Conservation (phyloP, 148 eudicot genomes). For the Persicaria tinctoria region DNA sequence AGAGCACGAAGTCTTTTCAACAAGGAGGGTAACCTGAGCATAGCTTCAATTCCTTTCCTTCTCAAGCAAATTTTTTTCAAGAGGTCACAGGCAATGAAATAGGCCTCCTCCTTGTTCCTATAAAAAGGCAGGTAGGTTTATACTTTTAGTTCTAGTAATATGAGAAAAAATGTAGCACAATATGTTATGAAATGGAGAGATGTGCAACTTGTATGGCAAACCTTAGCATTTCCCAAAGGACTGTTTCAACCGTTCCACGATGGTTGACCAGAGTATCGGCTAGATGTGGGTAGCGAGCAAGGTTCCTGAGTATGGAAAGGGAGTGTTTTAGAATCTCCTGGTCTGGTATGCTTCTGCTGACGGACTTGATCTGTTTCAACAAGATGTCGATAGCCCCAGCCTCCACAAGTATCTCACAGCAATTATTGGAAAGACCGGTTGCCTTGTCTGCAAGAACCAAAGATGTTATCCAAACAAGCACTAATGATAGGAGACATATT, state of each 20-base stretch:
- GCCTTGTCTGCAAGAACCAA: conserved; percentile 46
- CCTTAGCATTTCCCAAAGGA: conserved; percentile 65
- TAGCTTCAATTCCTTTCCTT: conserved; percentile 36
- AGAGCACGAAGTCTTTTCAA: conserved; percentile 61
- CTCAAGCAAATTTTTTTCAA: conserved; percentile 53
- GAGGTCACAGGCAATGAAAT: conserved; percentile 68
- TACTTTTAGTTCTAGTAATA: conserved; percentile 9
- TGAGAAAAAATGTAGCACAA: neutral
- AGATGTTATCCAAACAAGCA: neutral
- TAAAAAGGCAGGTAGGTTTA: conserved; percentile 10
- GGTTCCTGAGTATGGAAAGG: conserved; percentile 76
- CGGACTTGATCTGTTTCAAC: conserved; percentile 59
- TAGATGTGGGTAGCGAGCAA: conserved; percentile 59
- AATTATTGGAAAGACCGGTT: conserved; percentile 73
- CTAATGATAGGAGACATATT: neutral
- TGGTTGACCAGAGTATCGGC: conserved; percentile 46
- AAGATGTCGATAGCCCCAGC: conserved; percentile 76
- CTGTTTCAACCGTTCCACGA: conserved; percentile 42
- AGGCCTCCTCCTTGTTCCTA: conserved; percentile 90
- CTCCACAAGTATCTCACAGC: conserved; percentile 86
- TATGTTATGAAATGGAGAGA: no score
- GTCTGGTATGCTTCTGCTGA: conserved; percentile 94
- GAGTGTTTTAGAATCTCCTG: conserved; percentile 80
- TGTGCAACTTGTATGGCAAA: conserved; percentile 20
- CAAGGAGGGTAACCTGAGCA: conserved; percentile 40